A percentile compares a stretch with the other conserved stretches of the same genome.
Evolutionary conservation across 768 basidiomycete genomes (phyloP).

Genomic region (Tricholomella constricta): DNA sequence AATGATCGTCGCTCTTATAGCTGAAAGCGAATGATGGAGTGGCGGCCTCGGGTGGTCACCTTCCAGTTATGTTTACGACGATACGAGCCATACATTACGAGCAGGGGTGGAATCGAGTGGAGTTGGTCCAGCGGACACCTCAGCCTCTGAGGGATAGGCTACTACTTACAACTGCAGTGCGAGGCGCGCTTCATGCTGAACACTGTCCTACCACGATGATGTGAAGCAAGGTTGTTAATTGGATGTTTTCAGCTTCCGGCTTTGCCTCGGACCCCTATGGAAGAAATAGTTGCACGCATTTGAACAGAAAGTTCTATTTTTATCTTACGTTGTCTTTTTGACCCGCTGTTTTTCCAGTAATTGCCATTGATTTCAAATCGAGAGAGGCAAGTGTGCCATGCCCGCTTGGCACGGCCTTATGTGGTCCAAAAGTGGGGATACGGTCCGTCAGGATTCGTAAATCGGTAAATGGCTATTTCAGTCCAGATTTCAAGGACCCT

Average conservation of each 20-base stretch:
- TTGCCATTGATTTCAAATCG: too few species aligned
- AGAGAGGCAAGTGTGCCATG: too few species aligned
- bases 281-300: too few species aligned
- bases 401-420: too few species aligned
- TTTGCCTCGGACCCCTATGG: too few species aligned
- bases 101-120: slow-evolving; percentile 7
- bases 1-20: slow-evolving; percentile 87
- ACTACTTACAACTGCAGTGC: slow-evolving; percentile 6
- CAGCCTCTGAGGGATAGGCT: slow-evolving; percentile 3
- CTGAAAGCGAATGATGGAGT: slow-evolving; percentile 61
- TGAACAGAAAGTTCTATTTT: neutral
- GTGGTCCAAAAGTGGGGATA: neutral
- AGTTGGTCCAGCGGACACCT: neutral
- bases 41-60: neutral
- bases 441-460: neutral
- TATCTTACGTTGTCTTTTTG: too few species aligned
- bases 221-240: slow-evolving; percentile 18
- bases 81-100: slow-evolving; percentile 6
- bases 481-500: neutral
- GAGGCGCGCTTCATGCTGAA: neutral
- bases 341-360: too few species aligned
- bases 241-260: slow-evolving; percentile 14
- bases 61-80: neutral
- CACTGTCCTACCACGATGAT: slow-evolving; percentile 5
- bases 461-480: neutral